A percentile compares a stretch with the other conserved stretches of the same genome.
Evolutionary conservation across 495 filamentous ascomycete genomes (phyloP).

Genomic region (Neurospora sublineolata): DNA sequence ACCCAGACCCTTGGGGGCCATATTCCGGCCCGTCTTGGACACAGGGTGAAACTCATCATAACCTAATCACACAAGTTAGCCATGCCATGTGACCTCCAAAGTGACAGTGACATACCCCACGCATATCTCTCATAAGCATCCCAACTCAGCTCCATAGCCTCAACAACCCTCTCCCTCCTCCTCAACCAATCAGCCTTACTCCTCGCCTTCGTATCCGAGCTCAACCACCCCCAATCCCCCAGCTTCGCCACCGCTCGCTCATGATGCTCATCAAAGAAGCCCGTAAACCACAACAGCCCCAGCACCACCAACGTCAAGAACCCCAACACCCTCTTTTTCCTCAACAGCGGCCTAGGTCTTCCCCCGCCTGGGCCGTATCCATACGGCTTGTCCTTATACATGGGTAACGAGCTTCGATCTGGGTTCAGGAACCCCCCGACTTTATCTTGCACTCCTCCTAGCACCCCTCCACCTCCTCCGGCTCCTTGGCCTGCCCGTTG

Average conservation of each 20-base stretch:
- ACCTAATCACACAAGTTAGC: constrained; percentile 36
- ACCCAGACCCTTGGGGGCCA: constrained; percentile 73
- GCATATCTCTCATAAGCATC: constrained; percentile 85
- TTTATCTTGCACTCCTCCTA: constrained; percentile 34
- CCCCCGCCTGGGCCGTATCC: constrained; percentile 43
- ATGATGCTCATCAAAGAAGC: constrained; percentile 33
- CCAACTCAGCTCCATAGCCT: constrained; percentile 83
- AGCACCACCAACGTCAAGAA: constrained; percentile 40
- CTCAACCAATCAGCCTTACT: constrained; percentile 54
- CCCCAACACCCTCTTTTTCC: constrained; percentile 42
- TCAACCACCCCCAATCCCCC: constrained; percentile 34
- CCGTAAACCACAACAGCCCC: constrained; percentile 46
- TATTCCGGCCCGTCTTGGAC: constrained; percentile 66
- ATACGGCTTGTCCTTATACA: constrained; percentile 99
- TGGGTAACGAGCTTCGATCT: constrained; percentile 56
- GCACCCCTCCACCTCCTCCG: constrained; percentile 25
- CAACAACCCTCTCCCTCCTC: constrained; percentile 74
- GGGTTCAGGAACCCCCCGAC: constrained; percentile 34
- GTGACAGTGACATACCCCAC: constrained; percentile 56
- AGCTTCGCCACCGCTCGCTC: constrained; percentile 17
- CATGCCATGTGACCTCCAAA: background rate
- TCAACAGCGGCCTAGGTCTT: constrained; percentile 29
- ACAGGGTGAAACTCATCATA: constrained; percentile 77
- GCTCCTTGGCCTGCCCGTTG: constrained; percentile 18
- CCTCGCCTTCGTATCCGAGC: constrained; percentile 18